phyloP scores from a whole-genome alignment of 1,284 basidiomycete genomes.

The Rhodotorula sp. region DNA sequence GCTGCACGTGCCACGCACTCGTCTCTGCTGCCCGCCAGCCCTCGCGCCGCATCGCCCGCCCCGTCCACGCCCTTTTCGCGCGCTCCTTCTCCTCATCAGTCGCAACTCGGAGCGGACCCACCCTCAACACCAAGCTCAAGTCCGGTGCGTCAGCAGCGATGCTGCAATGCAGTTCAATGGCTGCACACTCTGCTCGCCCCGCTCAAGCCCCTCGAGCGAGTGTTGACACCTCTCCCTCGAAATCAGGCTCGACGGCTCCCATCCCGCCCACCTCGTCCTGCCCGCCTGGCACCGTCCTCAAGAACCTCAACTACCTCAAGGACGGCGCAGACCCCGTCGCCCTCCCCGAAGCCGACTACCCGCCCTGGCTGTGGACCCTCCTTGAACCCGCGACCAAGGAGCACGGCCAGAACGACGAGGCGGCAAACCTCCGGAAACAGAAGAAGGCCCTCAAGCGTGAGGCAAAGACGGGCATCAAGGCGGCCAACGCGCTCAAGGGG shows the following conservation, averaged over 20 bases:
- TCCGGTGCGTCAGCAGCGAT: background rate
- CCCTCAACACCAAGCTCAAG: background rate
- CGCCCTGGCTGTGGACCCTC: constrained; percentile 35
- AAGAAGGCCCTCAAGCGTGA: constrained; percentile 11
- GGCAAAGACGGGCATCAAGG: constrained; percentile 31
- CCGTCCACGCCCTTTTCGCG: background rate
- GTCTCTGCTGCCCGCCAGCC: background rate
- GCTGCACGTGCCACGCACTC: constrained; percentile 23
- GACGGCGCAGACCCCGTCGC: constrained; percentile 34
- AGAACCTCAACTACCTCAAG: constrained; percentile 35
- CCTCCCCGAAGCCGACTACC: constrained; percentile 38
- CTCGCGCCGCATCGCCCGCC: background rate
- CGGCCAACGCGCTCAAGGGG: constrained; percentile 29
- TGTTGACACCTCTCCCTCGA: background rate
- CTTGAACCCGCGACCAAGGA: background rate
- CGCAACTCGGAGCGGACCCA: background rate
- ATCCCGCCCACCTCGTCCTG: constrained; percentile 30
- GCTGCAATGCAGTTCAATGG: too few relatives aligned
- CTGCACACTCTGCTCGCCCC: too few relatives aligned
- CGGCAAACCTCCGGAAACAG: constrained; percentile 13
- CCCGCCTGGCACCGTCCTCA: constrained; percentile 34
- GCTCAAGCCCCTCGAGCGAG: background rate
- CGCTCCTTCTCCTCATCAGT: background rate
- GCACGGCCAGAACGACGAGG: background rate
- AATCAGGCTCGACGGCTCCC: background rate